Conservation (phyloP, 1,284 basidiomycete species). For the Ceratobasidium sp. region DNA sequence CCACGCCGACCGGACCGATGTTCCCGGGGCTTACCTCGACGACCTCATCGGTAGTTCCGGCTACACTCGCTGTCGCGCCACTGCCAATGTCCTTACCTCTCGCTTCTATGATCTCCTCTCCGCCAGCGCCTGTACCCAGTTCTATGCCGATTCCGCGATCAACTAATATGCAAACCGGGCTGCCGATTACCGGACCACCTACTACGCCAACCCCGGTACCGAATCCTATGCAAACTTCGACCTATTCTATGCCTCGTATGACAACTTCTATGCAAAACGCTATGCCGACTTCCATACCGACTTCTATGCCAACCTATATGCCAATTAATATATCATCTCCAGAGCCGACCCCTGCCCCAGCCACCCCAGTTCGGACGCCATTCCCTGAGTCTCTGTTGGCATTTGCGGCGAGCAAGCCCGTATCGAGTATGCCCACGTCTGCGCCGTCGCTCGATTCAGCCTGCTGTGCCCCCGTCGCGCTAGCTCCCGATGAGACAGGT, state of each 20-base stretch:
- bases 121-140: not conserved
- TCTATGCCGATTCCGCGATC: not conserved
- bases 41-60: not conserved
- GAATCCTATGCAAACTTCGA: not conserved
- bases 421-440: not conserved
- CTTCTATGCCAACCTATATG: not conserved
- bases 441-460: not conserved
- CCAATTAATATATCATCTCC: not conserved
- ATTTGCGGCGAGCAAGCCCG: not conserved
- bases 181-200: not conserved
- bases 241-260: not conserved
- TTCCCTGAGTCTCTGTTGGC: not conserved
- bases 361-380: not conserved
- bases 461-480: not conserved
- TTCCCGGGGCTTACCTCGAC: conserved; percentile 1
- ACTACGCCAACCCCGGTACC: not conserved
- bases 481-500: not conserved
- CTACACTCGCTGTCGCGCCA: not conserved
- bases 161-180: not conserved
- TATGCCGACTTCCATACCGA: not conserved
- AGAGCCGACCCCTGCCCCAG: not conserved
- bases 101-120: not conserved
- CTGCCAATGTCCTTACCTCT: not conserved
- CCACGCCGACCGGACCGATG: not conserved
- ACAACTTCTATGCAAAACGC: not conserved